These are phyloP conservation scores for Adansonia gregorii DNA, from an alignment of 441 rosid species.

Conservation along the genomic window DNA sequence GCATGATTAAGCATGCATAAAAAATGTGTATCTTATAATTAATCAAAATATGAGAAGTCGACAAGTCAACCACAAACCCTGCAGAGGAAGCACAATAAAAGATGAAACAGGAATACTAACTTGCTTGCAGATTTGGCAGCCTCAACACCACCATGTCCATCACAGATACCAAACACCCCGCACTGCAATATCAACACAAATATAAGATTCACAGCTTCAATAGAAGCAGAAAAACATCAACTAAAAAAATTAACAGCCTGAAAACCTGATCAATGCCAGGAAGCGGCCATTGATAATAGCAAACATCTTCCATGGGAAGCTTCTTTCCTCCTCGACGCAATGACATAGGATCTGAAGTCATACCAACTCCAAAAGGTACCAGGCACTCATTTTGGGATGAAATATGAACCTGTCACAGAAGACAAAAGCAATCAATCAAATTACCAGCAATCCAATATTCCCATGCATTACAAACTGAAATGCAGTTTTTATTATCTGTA, in stretches of 20 bases:
- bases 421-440: conserved; percentile 15
- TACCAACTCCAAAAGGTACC: conserved; percentile 75
- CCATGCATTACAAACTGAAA: neutral
- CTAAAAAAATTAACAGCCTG: conserved; percentile 31
- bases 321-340: conserved; percentile 89
- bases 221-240: conserved; percentile 26
- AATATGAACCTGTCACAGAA: conserved; percentile 65
- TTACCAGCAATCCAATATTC: neutral
- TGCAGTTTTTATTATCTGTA: neutral
- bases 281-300: conserved; percentile 91
- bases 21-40: neutral
- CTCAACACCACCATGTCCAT: conserved; percentile 91
- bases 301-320: conserved; percentile 95
- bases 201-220: conserved; percentile 30
- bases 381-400: conserved; percentile 54
- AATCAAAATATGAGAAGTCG: neutral
- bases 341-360: conserved; percentile 97
- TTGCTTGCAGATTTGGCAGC: conserved; percentile 92
- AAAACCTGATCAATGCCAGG: conserved; percentile 78
- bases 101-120: conserved; percentile 56
- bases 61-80: conserved; percentile 9
- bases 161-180: conserved; percentile 93
- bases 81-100: conserved; percentile 32
- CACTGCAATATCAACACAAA: conserved; percentile 57
- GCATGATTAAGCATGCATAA: neutral